Base-by-base conservation (phyloP, 495 filamentous ascomycete species). In the Aspergillus campestris region DNA sequence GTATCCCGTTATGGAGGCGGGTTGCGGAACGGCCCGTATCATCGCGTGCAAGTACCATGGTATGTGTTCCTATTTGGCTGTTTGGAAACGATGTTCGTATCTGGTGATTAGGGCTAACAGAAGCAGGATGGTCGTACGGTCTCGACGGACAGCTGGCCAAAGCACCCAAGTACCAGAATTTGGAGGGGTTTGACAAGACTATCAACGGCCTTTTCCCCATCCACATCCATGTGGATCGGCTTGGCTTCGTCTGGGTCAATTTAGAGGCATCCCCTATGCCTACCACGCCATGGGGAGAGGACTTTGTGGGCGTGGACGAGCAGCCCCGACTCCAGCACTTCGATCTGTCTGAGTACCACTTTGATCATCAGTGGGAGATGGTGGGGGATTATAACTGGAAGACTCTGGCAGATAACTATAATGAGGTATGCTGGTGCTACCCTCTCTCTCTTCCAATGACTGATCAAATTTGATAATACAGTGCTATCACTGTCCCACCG, bases 371-470 rank as follows among this genome's bases (percentile, higher is more conserved):
- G 70, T 50, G 85, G 75, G 47, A 68, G 11, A 58, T 75, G 47
- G 69, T 73, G 6, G 67, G 65, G 0, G 49, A 64, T 9, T 71
- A 65, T 45, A 78, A 78, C 59, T 78, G 73, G 73, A 78, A 78
- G 60, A 66, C 66, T 34, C 50, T 73, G 9, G 57, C 84, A 0
- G 80, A 89, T 64, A 88, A 86, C 49, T 79, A 74, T 45, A 71
- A 77, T 13, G 81, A n/a, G n/a, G n/a, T n/a, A n/a, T n/a, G n/a
- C n/a, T n/a, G n/a, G n/a, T n/a, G n/a, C n/a, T n/a, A n/a, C n/a
- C n/a, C n/a, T n/a, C n/a, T n/a, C n/a, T n/a, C n/a, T n/a, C n/a
- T n/a, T n/a, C n/a, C n/a, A n/a, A n/a, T n/a, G n/a, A n/a, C n/a
- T n/a, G n/a, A n/a, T n/a, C n/a, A n/a, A n/a, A n/a, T n/a, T n/a